These are phyloP conservation scores for Otatea glauca DNA, from an alignment of 176 grass and related monocot genomes.

Conservation along the genomic window DNA sequence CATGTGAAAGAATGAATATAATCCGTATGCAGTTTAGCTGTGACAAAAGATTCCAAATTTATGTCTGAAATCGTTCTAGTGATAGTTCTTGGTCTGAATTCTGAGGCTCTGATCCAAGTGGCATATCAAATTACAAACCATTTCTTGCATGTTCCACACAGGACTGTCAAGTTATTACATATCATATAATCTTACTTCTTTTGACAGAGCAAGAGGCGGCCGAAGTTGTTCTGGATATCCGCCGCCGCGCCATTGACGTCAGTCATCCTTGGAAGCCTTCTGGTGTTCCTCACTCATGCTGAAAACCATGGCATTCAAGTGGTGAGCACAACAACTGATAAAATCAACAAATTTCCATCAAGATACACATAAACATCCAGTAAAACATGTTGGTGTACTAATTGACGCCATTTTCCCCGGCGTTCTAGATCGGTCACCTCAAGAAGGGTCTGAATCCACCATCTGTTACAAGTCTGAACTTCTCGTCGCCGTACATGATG, in stretches of 20 bases:
- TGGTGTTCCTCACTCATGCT: slow-evolving; percentile 83
- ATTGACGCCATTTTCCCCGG: not conserved
- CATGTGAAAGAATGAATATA: not conserved
- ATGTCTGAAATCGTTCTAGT: not conserved
- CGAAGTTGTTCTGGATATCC: slow-evolving; percentile 84
- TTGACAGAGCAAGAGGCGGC: slow-evolving; percentile 72
- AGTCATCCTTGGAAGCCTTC: slow-evolving; percentile 70
- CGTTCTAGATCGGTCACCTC: slow-evolving; percentile 76
- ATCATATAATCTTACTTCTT: not conserved
- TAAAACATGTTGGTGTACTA: not conserved
- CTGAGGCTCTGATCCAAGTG: not conserved
- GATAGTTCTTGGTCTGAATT: not conserved
- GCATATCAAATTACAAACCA: not conserved
- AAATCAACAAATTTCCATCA: not conserved
- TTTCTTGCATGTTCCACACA: not conserved
- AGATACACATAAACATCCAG: not conserved
- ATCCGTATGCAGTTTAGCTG: not conserved
- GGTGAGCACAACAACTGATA: slow-evolving; percentile 48
- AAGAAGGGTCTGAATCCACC: slow-evolving; percentile 90
- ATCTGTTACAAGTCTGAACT: slow-evolving; percentile 64
- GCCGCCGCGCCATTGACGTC: slow-evolving; percentile 88
- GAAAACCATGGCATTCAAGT: slow-evolving; percentile 98
- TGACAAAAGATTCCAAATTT: not conserved
- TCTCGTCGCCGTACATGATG: slow-evolving; percentile 73
- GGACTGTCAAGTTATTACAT: not conserved